Evolutionary conservation across 1,284 basidiomycete species (phyloP).

Genomic region (Vanrija sp.): DNA sequence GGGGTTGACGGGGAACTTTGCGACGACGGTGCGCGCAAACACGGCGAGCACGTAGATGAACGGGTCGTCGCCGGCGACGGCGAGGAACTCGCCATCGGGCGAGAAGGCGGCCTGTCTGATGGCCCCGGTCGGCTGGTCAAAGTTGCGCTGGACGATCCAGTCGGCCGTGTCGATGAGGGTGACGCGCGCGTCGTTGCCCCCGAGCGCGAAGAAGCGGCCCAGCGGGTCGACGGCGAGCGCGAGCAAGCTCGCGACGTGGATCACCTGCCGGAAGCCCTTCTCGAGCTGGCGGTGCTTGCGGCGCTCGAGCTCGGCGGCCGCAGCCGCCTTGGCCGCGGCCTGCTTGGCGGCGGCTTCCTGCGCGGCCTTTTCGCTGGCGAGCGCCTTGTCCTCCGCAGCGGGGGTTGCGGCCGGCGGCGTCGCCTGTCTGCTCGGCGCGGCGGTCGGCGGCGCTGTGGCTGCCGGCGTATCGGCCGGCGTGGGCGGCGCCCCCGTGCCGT

Average conservation of each 20-base stretch:
- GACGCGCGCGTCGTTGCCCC: slow-evolving; percentile 40
- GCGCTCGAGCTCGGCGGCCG: slow-evolving; percentile 13
- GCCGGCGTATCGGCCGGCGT: neutral
- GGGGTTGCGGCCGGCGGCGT: neutral
- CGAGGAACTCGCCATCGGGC: slow-evolving; percentile 39
- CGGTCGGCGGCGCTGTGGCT: slow-evolving; percentile 1
- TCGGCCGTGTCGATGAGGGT: slow-evolving; percentile 32
- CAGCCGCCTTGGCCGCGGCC: slow-evolving; percentile 5
- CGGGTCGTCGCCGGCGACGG: slow-evolving; percentile 38
- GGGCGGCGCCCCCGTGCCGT: slow-evolving; percentile 5
- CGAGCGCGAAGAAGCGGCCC: slow-evolving; percentile 33
- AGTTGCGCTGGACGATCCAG: slow-evolving; percentile 38
- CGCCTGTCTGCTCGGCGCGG: slow-evolving; percentile 8
- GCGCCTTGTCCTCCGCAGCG: slow-evolving; percentile 1
- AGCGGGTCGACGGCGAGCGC: slow-evolving; percentile 30
- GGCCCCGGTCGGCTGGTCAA: slow-evolving; percentile 31
- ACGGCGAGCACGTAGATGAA: slow-evolving; percentile 34
- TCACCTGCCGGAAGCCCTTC: slow-evolving; percentile 22
- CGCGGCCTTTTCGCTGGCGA: neutral
- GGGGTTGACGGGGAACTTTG: slow-evolving; percentile 25
- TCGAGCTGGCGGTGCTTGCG: slow-evolving; percentile 27
- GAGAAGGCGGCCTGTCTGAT: slow-evolving; percentile 39
- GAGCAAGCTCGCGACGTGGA: slow-evolving; percentile 26
- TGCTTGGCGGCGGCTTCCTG: slow-evolving; percentile 3
- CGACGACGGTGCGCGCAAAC: slow-evolving; percentile 23